phyloP scores from a whole-genome alignment of 306 rosid species.

The Fagus crenata region DNA sequence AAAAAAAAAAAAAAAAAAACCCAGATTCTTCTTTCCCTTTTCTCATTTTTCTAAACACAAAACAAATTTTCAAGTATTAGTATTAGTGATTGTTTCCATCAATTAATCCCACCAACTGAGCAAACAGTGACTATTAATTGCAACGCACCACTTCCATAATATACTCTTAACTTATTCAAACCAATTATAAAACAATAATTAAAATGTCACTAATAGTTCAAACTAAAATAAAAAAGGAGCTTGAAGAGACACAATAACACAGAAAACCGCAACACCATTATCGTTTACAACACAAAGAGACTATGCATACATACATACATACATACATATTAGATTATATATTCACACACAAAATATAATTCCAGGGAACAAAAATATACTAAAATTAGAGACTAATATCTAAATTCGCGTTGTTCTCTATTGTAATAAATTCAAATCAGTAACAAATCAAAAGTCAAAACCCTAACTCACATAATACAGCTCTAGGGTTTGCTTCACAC shows the following conservation, averaged over 20 bases:
- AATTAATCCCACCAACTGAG: neutral
- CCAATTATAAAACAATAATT: neutral
- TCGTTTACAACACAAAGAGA: neutral
- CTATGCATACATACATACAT: too few species aligned
- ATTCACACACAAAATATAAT: neutral
- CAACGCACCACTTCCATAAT: neutral
- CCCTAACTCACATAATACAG: neutral
- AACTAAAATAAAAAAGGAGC: neutral
- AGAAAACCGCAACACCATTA: neutral
- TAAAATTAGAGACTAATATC: neutral
- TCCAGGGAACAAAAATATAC: too few species aligned
- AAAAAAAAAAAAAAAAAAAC: neutral
- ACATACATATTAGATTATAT: neutral
- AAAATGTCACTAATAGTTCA: neutral
- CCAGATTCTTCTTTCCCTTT: neutral
- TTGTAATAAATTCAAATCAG: conserved; percentile 9
- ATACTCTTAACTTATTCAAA: neutral
- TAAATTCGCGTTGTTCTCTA: neutral
- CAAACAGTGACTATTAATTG: neutral
- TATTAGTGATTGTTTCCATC: neutral
- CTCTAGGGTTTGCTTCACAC: conserved; percentile 11
- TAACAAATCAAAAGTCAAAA: neutral
- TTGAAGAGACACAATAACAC: neutral
- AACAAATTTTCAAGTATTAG: neutral
- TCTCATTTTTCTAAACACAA: neutral